Evolutionary conservation across 2,329 filamentous ascomycete genomes (phyloP), one percentile per base, ranked within the genome.

Genomic region (Cladosporium sphaerospermum): DNA sequence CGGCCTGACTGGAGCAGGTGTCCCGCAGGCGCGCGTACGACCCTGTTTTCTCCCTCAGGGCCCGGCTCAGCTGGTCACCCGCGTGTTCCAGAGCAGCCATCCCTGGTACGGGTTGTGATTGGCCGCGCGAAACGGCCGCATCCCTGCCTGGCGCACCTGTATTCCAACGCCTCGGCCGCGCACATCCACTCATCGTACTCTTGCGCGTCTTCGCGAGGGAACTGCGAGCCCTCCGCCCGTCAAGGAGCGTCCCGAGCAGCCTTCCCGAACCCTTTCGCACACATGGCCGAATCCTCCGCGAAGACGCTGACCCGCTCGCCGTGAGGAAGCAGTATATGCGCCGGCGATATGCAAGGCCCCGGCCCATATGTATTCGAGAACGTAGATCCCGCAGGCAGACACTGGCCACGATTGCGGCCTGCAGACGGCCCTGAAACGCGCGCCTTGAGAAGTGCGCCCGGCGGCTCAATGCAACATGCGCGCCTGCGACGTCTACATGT

Each of bases 281-380:
- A 49, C 52, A 53, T 45, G 50, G 52, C 52, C 51, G 42, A 16
- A 51, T 51, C 47, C 47, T 51, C 18, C 47, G 6, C 47, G 47
- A 51, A 51, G 47, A 44, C 47, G 45, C 46, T 60, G 42, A 34
- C 49, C 52, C 52, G 48, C 40, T 50, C 40, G 54, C 57, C 56
- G 57, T 58, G 61, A 59, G 56, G 57, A 59, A 18, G 16, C 16
- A 18, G 49, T 56, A 57, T 56, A 57, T 50, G 49, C 52, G 54
- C 59, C 51, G 57, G 40, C 52, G 60, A 52, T 58, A 60, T 51
- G 51, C 50, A 57, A 57, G 51, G 46, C 56, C 52, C 52, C 36
- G 45, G 4, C 2, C 16, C 16, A 18, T 18, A 18, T 18, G 16
- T 31, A 42, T 48, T 54, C 50, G 42, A 53, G 50, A 53, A 53